Evolutionary conservation across 2,329 filamentous ascomycete species (phyloP).

Genomic region (Endothia cerciana): DNA sequence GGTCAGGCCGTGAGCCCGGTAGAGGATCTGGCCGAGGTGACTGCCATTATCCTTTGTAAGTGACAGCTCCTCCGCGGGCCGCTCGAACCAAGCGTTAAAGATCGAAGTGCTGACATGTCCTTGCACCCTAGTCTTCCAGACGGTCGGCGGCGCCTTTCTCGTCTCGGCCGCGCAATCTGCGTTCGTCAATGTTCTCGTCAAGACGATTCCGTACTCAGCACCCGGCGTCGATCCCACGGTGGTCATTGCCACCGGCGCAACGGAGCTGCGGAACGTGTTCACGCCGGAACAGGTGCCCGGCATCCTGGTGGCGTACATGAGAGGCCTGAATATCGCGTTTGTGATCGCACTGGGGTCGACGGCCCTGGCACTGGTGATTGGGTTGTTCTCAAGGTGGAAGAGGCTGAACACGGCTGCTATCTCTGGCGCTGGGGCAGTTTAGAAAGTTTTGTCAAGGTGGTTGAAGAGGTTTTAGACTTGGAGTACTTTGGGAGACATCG

Average conservation of each 20-base stretch:
- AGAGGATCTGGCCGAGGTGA: constrained; percentile 44
- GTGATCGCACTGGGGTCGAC: constrained; percentile 15
- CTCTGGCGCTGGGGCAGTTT: constrained; percentile 12
- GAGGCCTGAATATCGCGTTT: constrained; percentile 23
- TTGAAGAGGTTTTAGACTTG: no score
- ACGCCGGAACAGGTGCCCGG: constrained; percentile 46
- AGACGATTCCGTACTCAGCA: constrained; percentile 33
- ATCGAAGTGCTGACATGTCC: constrained; percentile 15
- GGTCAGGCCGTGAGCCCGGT: constrained; percentile 38
- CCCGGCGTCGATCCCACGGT: constrained; percentile 36
- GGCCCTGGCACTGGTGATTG: constrained; percentile 14
- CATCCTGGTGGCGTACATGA: constrained; percentile 61
- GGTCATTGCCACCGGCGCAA: constrained; percentile 46
- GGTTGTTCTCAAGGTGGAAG: constrained; percentile 22
- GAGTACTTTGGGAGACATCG: neutral
- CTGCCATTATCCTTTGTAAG: constrained; percentile 42
- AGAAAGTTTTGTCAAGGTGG: neutral
- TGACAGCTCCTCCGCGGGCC: neutral
- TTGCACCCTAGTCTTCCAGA: constrained; percentile 43
- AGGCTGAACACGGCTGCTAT: constrained; percentile 24
- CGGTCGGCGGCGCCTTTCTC: constrained; percentile 52
- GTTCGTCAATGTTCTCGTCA: constrained; percentile 43
- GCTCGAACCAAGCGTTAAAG: neutral
- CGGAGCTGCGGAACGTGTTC: constrained; percentile 55
- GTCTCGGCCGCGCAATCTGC: constrained; percentile 47